Evolutionary conservation across 768 basidiomycete genomes (phyloP).

Genomic region (Mrakia gelida): DNA sequence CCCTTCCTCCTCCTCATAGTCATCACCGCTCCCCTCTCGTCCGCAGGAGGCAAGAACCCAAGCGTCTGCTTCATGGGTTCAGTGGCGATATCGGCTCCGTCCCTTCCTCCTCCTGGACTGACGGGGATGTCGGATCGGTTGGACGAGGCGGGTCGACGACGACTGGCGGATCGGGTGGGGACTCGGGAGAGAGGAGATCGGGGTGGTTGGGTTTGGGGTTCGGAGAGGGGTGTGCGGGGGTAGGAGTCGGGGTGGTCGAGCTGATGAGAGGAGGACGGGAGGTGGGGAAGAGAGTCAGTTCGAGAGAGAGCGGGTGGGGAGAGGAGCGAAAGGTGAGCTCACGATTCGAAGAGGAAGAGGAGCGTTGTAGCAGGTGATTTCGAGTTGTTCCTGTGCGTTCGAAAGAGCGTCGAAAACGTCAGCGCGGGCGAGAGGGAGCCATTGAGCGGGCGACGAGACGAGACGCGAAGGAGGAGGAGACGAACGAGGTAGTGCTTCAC

Average conservation of each 20-base stretch:
- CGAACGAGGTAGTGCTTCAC: slow-evolving; percentile 51
- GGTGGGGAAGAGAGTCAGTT: neutral
- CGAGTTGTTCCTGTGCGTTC: slow-evolving; percentile 56
- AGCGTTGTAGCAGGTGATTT: slow-evolving; percentile 59
- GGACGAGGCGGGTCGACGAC: neutral
- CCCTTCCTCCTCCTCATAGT: slow-evolving; percentile 19
- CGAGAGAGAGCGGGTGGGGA: neutral
- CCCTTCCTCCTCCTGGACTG: neutral
- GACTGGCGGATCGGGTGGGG: neutral
- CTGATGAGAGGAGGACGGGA: neutral
- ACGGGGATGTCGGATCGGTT: neutral
- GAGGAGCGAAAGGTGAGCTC: neutral
- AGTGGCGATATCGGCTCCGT: neutral
- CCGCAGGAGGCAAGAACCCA: slow-evolving; percentile 16
- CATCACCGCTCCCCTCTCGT: slow-evolving; percentile 17
- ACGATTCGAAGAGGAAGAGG: slow-evolving; percentile 57
- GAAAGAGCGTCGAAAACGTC: neutral
- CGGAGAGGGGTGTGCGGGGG: neutral
- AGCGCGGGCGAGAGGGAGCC: neutral
- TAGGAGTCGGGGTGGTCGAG: neutral
- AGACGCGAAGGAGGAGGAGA: neutral
- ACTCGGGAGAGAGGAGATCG: neutral
- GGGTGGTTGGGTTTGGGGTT: neutral
- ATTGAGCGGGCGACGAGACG: too few relatives aligned
- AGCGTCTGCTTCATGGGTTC: slow-evolving; percentile 19